phyloP scores from a whole-genome alignment of 106 monocot species.

The Apostasia ramifera region DNA sequence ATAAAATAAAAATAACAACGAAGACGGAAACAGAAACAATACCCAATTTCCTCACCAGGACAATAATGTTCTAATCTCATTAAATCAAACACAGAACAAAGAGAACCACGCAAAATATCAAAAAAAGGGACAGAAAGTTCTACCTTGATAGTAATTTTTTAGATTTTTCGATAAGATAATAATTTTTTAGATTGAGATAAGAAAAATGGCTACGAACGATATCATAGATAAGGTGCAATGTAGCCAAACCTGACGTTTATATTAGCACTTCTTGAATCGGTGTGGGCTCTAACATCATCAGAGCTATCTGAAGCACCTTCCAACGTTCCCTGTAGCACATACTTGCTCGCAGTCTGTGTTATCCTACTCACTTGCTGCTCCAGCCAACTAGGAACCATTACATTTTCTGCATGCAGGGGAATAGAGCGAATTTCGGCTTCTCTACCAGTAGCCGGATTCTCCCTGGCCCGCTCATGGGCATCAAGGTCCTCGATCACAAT shows the following conservation, averaged over 20 bases:
- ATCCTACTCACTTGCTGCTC: conserved; percentile 10
- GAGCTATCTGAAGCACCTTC: not conserved
- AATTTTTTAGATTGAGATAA: too few relatives aligned
- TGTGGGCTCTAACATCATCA: not conserved
- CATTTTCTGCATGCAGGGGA: not conserved
- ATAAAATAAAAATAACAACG: too few relatives aligned
- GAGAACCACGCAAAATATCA: too few relatives aligned
- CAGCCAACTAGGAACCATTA: conserved; percentile 6
- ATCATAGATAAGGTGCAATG: not conserved
- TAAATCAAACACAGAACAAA: too few relatives aligned
- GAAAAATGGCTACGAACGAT: too few relatives aligned
- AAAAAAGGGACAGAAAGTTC: too few relatives aligned
- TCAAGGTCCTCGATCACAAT: conserved; percentile 6
- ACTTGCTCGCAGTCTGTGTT: conserved; percentile 6
- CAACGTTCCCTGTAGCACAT: not conserved
- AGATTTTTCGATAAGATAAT: too few relatives aligned
- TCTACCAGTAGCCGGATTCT: not conserved
- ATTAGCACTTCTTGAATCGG: not conserved
- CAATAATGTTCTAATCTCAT: too few relatives aligned
- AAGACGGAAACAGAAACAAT: too few relatives aligned
- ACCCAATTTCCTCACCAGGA: too few relatives aligned
- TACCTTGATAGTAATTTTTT: too few relatives aligned
- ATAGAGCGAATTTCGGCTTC: not conserved
- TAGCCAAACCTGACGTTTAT: not conserved
- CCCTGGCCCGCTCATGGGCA: not conserved